These are phyloP conservation scores for Rubia yunnanensis DNA, from an alignment of 257 asterid genomes.

Conservation along the genomic window DNA sequence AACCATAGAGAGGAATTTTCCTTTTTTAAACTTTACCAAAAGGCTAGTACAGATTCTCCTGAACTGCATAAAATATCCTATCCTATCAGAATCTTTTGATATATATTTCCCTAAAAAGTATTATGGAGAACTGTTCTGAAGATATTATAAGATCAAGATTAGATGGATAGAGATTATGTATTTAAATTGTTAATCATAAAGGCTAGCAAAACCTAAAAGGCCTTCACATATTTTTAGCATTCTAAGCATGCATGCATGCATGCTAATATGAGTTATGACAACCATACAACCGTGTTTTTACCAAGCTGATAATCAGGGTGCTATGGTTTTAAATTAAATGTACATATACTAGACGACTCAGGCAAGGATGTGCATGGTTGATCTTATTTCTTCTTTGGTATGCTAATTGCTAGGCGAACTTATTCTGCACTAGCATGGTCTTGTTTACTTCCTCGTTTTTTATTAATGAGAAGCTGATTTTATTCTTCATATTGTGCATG, in stretches of 20 bases:
- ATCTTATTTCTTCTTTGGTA: not conserved
- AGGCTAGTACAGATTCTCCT: constrained; percentile 49
- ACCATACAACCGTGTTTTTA: not conserved
- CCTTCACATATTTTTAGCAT: not conserved
- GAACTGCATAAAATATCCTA: constrained; percentile 51
- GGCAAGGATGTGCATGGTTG: constrained; percentile 9
- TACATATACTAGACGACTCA: constrained; percentile 2
- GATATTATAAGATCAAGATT: constrained; percentile 9
- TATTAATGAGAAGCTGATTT: constrained; percentile 17
- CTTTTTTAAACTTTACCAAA: constrained; percentile 36
- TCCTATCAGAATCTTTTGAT: constrained; percentile 48
- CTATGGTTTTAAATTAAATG: not conserved
- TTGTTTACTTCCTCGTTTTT: not conserved
- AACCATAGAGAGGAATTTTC: constrained; percentile 35
- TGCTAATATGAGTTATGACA: not conserved
- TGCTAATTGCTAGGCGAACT: constrained; percentile 13
- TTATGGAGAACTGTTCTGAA: constrained; percentile 29
- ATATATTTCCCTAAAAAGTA: constrained; percentile 33
- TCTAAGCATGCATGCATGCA: constrained; percentile 1
- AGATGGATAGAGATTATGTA: constrained; percentile 3
- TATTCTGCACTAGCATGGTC: constrained; percentile 22
- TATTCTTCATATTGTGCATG: constrained; percentile 10
- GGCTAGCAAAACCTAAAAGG: too few species aligned
- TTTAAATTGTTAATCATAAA: too few species aligned
- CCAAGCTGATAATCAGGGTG: constrained; percentile 9